Evolutionary conservation across 345 rosid species (phyloP), one percentile per base, ranked within the genome.

Genomic region (Aquilaria sinensis): DNA sequence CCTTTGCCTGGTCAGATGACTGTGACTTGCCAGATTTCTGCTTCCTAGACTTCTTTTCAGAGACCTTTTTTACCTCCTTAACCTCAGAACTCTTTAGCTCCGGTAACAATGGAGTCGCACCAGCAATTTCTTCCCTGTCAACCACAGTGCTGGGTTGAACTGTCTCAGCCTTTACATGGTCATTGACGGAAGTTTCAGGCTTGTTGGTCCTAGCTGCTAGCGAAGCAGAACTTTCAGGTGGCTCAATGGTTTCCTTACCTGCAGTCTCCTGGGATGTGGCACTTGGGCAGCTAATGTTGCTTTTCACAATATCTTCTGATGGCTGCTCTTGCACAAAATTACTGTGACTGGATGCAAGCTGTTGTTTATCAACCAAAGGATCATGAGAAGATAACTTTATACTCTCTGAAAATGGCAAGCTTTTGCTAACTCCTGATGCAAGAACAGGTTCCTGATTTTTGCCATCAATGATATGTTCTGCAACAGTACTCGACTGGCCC

Each of bases 1-100:
- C 86, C 77, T 87, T 86, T 14, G 70, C 75, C 63, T 70, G 81
- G 58, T 86, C 96, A 72, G 86, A 64, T 51, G 84, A 59, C 68
- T 68, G 82, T 29, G 72, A 68, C 77, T 83, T 91, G 13, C 70
- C 57, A 72, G 80, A 72, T 62, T 88, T 90, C 64, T 88, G 96
- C 76, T 84, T 91, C 74, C 83, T 87, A 33, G 96, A 75, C 79
- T 87, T 91, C 86, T 90, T 94, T 66, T 85, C 97, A 30, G 89
- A 76, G 63, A 82, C 66, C 70, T 85, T 94, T 61, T 76, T 84
- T 29, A 66, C 76, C 58, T 84, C 96, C 57, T 74, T 74, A 34
- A 64, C 70, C 72, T 90, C 97, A 74, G 43, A 71, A 69, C 48
- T 72, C 71, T 78, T 86, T 29, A 60, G 70, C 64, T 78, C 90